Base-by-base conservation (phyloP, 129 eudicot genomes). In the Escallonia herrerae region DNA sequence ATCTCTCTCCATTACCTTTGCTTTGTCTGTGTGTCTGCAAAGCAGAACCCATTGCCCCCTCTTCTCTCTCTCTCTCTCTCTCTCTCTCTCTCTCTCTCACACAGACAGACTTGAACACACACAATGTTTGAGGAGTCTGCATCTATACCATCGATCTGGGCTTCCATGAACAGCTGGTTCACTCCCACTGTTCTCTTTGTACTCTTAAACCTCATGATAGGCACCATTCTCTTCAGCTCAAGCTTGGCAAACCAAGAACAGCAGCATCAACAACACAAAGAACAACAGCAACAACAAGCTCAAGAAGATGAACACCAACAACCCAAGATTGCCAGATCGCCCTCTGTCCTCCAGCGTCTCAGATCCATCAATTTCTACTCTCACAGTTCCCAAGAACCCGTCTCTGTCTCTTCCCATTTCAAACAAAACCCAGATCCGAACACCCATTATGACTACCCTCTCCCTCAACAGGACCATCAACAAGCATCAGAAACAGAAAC, bases 161-260 rank as follows among this genome's bases (percentile, higher is more conserved):
- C 94, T 11, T 77, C 84, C 63, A 81, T 91, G 80, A 81, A 78
- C 81, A 87, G 85, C 70, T 93, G 96, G 96, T 79, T 82, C 76
- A 85, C 96, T 15, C 98, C 98, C 65, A 71, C 98, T 43, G 80
- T 93, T 41, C 87, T 93, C 74, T 93, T 93, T 73, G 73, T 93
- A 61, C 80, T 93, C 60, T 91, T 93, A 72, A 88, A 93, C 41
- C 73, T 93, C 79, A 80, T 83, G 91, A 86, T 93, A 13, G 98
- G 86, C 41, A 88, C 95, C 79, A 86, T 93, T 67, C 72, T 85
- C 52, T 73, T 85, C 75, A 81, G 89, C 46, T 93, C 96, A 46
- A 71, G 76, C 60, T 52, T 75, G 9, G 46, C 88, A 44, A 66
- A 68, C 65, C 72, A 70, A 58, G 60, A 49, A 64, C 39, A 46